phyloP scores from a whole-genome alignment of 768 basidiomycete genomes.

The Kwoniella bestiolae region DNA sequence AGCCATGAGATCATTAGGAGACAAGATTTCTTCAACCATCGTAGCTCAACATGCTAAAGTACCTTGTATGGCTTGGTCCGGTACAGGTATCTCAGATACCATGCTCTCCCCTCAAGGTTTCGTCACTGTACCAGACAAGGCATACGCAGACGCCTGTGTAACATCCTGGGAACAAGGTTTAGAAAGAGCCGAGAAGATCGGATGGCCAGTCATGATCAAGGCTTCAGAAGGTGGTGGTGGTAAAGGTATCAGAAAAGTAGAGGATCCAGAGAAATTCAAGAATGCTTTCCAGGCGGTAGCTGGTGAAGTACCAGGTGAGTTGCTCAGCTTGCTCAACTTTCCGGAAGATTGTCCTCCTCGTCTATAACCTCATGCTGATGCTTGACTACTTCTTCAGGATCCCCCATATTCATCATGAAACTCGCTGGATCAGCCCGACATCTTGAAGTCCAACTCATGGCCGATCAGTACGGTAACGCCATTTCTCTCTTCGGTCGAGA shows the following conservation, averaged over 20 bases:
- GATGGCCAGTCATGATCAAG: constrained; percentile 99
- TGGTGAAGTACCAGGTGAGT: constrained; percentile 91
- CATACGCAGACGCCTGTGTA: constrained; percentile 86
- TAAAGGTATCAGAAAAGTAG: constrained; percentile 97
- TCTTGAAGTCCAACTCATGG: constrained; percentile 95
- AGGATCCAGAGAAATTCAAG: constrained; percentile 81
- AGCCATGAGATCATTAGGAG: constrained; percentile 97
- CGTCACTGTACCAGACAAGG: constrained; percentile 90
- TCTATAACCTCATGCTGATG: neutral
- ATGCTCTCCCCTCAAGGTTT: constrained; percentile 80
- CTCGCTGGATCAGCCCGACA: constrained; percentile 96
- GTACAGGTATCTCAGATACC: constrained; percentile 89
- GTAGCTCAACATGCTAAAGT: constrained; percentile 96
- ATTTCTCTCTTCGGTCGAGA: constrained; percentile 99
- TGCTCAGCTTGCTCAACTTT: neutral
- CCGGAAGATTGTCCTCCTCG: neutral
- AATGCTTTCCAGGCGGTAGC: constrained; percentile 91
- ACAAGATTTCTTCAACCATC: constrained; percentile 99
- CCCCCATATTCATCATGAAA: constrained; percentile 99
- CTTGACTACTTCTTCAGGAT: constrained; percentile 65
- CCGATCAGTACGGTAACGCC: constrained; percentile 98
- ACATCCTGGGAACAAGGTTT: constrained; percentile 85
- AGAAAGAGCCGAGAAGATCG: constrained; percentile 79
- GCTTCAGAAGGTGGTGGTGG: constrained; percentile 99
- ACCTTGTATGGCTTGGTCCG: constrained; percentile 99